Base-by-base conservation (phyloP, 805 yeast species). In the Kurtzmaniella cleridarum region DNA sequence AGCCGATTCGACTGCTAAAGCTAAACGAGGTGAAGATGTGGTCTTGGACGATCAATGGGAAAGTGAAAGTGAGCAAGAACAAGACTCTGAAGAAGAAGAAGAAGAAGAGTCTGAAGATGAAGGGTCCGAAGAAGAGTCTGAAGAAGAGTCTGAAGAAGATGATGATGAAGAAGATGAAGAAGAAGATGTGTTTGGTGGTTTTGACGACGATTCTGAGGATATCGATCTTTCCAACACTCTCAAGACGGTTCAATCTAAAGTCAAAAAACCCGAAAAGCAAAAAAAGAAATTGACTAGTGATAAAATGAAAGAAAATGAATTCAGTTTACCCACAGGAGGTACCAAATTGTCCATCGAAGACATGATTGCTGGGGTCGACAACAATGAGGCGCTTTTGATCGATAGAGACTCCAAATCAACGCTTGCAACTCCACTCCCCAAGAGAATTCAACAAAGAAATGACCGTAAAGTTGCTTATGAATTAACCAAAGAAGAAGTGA, bases 391-490 rank as follows among this genome's bases (percentile, higher is more conserved):
- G 28, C 76, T 83, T 5, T 62, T 72, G 30, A 55, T 78, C 12
- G 64, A 79, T 26, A 58, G 63, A 16, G 38, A 31, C 9, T 16
- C 24, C 3, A 16, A 14, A 11, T 20, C 71, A 44, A 72, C 91
- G 1, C 63, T 88, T 35, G 75, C 83, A 0, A 81, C 88, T 10
- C 97, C 98, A 2, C 69, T 89, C 39, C 96, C 97, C 1, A 77
- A 79, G 51, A 78, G 95, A 48, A 80, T 91, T 40, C 95, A 89
- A 60, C 77, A 85, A 50, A 78, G 93, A 55, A 76, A 83, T 48
- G 96, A 90, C 50, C 76, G 98, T 55, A 74, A 71, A 41, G 97
- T 91, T 2, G 98, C 98, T 0, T 90, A 85, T 57, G 95, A 86
- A 41, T 75, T 93, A 27, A 79, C 96, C 33, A 88, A 82, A 49